Evolutionary conservation across 306 rosid genomes (phyloP), one percentile per base, ranked within the genome.

Genomic region (Cercis canadensis): DNA sequence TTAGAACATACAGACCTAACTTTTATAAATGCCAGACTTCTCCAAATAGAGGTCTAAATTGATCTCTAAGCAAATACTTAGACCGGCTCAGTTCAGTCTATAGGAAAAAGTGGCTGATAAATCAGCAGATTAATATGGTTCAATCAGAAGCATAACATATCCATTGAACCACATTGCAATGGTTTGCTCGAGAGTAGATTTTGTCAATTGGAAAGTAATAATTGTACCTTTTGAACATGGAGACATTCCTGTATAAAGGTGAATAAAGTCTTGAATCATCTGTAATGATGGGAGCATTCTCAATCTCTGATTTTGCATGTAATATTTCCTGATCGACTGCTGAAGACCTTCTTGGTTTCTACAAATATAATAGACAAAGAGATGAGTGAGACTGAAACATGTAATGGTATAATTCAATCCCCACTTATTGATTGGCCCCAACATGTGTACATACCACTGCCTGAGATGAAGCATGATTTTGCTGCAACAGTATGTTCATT

Each of bases 211-310:
- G 24, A 73, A 68, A 31, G 31, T 70, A 32, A 77, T 46, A 41
- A 37, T 57, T 32, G 58, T 80, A 86, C 99, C 96, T 86, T 86
- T 69, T 86, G 82, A 94, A 94, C 78, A 75, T 78, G 79, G 99
- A 91, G 69, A 85, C 65, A 49, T 94, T 89, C 70, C 91, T 74
- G 63, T 85, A 94, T 62, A 94, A 65, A 66, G 96, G 88, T 14
- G 84, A 75, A 69, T 89, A 82, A 47, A 94, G 92, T 59, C 82
- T 77, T 17, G 87, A 72, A 76, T 86, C 92, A 32, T 86, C 71
- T 62, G 78, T 21, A 32, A 83, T 24, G 21, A 68, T 19, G 49
- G 99, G 92, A 6, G 96, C 96, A 45, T 91, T 87, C 81, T 86
- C 85, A 29, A 94, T 94, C 84, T 86, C 91, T 59, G 75, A 86